Base-by-base conservation (phyloP, 805 yeast genomes). In the Metschnikowia baotianmanensis region DNA sequence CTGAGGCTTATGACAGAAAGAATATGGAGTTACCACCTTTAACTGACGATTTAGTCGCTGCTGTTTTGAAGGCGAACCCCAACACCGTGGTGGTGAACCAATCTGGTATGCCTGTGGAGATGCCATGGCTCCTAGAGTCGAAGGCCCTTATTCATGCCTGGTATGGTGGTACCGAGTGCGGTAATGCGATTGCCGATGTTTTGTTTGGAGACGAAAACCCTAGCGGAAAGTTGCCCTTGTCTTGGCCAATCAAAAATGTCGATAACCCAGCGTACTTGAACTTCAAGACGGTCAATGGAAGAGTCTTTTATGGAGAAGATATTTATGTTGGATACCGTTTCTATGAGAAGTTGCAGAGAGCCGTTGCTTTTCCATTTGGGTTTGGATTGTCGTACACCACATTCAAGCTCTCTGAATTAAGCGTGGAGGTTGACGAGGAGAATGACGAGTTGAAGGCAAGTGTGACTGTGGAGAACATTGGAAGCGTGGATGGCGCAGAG, bases 121-220 rank as follows among this genome's bases (percentile, higher is more conserved):
- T 62, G 52, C 65, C 66, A 13, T 62, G 65, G 66, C 39, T 58
- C 12, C 20, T 48, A 8, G 42, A 56, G 19, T 59, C 60, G 9
- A 48, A 50, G 22, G 53, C 52, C 18, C 31, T 62, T 18, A 52
- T 62, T 16, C 67, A 62, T 36, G 65, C 66, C 8, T 62, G 67
- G 67, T 62, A 52, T 40, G 65, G 65, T n/a, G 67, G 67, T 21
- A 60, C 57, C 42, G 67, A 62, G 48, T 46, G 51, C 31, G 66
- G 66, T 20, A 55, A 57, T 42, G 63, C 56, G 21, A 57, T 61
- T 37, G 65, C 65, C 11, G 65, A 61, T 42, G 61, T 62, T 3
- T 47, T 62, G 35, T 60, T 59, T 31, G 67, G 67, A 15, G 65
- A 59, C 33, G 48, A 50, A 21, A 62, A 59, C 43, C 67, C 67